Base-by-base conservation (phyloP, 768 basidiomycete species). In the Xerocomus spinulosus region DNA sequence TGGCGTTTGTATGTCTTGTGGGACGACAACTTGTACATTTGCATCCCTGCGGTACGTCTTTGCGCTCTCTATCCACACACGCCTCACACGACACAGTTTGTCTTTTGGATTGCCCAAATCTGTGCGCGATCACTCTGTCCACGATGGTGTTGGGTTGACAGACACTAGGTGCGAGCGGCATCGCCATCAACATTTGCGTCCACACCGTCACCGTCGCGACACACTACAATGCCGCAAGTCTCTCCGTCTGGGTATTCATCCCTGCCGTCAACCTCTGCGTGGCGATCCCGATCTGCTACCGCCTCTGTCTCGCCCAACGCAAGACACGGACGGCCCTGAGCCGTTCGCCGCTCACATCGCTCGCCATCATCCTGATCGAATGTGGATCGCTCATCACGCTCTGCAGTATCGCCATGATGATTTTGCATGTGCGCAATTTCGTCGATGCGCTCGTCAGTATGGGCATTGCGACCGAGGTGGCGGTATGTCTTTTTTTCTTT, bases 1-100 rank as follows among this genome's bases (percentile, higher is more conserved):
- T 64, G 59, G 59, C 62, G 59, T 14, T 50, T 62, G 39, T 63
- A 44, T 32, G 29, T 58, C 9, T 23, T 62, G 33, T 63, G 53
- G 33, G 54, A 51, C 29, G 34, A 42, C 17, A 23, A 39, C 8
- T 10, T 43, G 25, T 23, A 3, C 37, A 26, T 58, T 6, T 62
- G 62, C 35, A 20, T 58, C 3, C 49, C 59, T 2, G 44, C 62
- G 8, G 62, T 63, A 12, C 9, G 52, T 46, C 14, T 9, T n/a
- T 10, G 2, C 25, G 2, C 34, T 14, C 3, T n/a, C n/a, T n/a
- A n/a, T n/a, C n/a, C n/a, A n/a, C n/a, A n/a, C n/a, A 5, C 2
- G n/a, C 10, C 9, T n/a, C 7, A n/a, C n/a, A n/a, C n/a, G n/a
- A n/a, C n/a, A n/a, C 6, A 61, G 60, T 18, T 54, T 26, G 5